Evolutionary conservation across 1,284 basidiomycete genomes (phyloP), one percentile per base, ranked within the genome.

Genomic region (Ceratobasidium sp.): DNA sequence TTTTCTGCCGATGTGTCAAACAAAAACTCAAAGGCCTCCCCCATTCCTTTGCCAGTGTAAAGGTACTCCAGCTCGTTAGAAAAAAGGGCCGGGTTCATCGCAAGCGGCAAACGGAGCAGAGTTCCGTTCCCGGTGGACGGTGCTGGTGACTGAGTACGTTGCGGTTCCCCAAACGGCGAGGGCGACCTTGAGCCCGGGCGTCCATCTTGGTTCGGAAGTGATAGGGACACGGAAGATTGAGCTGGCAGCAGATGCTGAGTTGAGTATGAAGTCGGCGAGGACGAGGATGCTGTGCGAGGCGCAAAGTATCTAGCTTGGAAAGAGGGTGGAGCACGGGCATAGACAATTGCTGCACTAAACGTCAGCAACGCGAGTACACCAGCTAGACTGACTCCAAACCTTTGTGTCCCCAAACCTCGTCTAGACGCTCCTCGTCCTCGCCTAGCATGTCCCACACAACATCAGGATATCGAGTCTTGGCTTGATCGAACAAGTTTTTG

Each of bases 381-480:
- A 43, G 41, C 21, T 21, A 69, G 9, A 30, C 38, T 38, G 38
- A 16, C n/a, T 16, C 58, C 84, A 41, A 26, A 94, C 94, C 94
- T 86, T 97, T 96, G 82, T 97, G 95, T 0, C 93, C 94, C 89
- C 91, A 94, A 18, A 96, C 87, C 74, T 90, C 88, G 62, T 91
- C 88, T 49, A 44, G 82, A 81, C 49, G 57, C 54, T 83, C 82
- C 69, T 85, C 86, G 43, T 86, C 85, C 30, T 88, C 87, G 57
- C 81, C 82, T 18, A 82, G 81, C 26, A 92, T 84, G 80, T 93
- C 90, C 95, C 95, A 98, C 18, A 93, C 89, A 66, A 98, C 93
- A 83, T 98, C 96, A n/a, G 92, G 91, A 79, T 95, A 97, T 71
- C 93, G 85, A 74, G 94, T 91, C 80, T 91, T 91, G 28, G 95